phyloP scores from a whole-genome alignment of 805 yeast genomes.

The Starmerella tilneyi region DNA sequence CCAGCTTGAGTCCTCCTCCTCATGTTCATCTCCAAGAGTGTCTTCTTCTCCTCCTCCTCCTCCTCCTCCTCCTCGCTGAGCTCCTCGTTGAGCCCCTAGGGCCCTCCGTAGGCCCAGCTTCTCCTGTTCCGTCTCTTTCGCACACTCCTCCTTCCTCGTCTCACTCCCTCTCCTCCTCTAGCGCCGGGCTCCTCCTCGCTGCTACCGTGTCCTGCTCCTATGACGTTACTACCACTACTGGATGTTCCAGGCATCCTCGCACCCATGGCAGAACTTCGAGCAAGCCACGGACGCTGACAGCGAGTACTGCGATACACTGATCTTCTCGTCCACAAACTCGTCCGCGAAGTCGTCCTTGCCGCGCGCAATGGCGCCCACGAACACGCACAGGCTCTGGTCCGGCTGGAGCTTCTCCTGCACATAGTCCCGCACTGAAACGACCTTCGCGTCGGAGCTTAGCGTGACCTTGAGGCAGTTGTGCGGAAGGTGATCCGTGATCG shows the following conservation, averaged over 20 bases:
- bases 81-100: too few species aligned
- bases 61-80: too few species aligned
- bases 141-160: background rate
- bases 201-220: too few species aligned
- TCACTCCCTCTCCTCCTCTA: too few species aligned
- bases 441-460: constrained; percentile 82
- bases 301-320: constrained; percentile 91
- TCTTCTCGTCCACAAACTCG: constrained; percentile 90
- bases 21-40: too few species aligned
- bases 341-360: constrained; percentile 97
- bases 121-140: too few species aligned
- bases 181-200: too few species aligned
- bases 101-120: too few species aligned
- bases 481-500: constrained; percentile 93
- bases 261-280: constrained; percentile 95
- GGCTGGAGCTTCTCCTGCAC: constrained; percentile 58
- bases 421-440: constrained; percentile 79
- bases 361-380: constrained; percentile 98
- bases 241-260: constrained; percentile 96
- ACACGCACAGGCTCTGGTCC: constrained; percentile 92
- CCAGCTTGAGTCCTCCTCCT: too few species aligned
- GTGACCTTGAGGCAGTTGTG: constrained; percentile 92
- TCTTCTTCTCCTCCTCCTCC: too few species aligned
- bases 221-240: too few species aligned
- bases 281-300: constrained; percentile 96